Evolutionary conservation across 176 grass and related monocot species (phyloP).

Genomic region (Saccharum officinarum): DNA sequence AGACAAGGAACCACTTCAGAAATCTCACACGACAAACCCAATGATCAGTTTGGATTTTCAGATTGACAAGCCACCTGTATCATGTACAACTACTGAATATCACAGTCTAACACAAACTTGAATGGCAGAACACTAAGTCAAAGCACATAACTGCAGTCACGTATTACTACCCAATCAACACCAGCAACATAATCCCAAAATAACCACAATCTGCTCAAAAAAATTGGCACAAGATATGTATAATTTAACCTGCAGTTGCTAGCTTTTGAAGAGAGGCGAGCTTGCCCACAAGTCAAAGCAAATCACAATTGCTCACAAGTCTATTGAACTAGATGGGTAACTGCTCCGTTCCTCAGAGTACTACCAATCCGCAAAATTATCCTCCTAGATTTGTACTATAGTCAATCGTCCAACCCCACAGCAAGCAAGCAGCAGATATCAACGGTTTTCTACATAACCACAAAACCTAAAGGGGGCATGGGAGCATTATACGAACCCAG

Average conservation of each 20-base stretch:
- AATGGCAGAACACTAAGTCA: not conserved
- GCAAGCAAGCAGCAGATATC: not conserved
- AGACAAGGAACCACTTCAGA: not conserved
- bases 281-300: not conserved
- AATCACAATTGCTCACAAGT: not conserved
- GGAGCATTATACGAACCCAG: slow-evolving; percentile 53
- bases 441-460: not conserved
- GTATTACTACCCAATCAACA: not conserved
- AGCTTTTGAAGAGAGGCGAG: not conserved
- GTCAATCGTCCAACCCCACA: not conserved
- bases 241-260: not conserved
- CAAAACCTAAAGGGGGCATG: not conserved
- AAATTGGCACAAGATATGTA: not conserved
- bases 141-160: not conserved
- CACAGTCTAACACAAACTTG: not conserved
- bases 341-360: not conserved
- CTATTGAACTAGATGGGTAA: not conserved
- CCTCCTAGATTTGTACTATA: not conserved
- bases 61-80: not conserved
- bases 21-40: not conserved
- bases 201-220: not conserved
- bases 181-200: not conserved
- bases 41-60: not conserved
- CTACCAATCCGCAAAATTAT: not conserved
- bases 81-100: not conserved